A percentile compares a stretch with the other conserved stretches of the same genome.
These are phyloP conservation scores for Malassezia psittaci DNA, from an alignment of 1,284 basidiomycete species.

Conservation along the genomic window DNA sequence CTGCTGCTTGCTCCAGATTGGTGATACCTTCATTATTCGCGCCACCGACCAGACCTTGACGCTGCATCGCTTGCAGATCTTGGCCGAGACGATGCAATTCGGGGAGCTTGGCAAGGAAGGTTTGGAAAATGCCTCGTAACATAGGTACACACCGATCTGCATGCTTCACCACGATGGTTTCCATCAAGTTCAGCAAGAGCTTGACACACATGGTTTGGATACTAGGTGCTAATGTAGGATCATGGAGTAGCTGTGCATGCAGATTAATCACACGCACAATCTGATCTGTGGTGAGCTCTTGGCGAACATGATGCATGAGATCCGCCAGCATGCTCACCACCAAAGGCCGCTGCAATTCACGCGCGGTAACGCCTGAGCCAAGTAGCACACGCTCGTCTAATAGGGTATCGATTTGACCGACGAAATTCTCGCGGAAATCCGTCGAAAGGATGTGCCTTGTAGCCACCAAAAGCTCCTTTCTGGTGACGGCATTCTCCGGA, in stretches of 20 bases:
- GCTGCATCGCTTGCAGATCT: conserved; percentile 8
- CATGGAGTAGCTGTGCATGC: conserved; percentile 81
- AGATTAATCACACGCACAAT: conserved; percentile 70
- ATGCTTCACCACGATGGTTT: conserved; percentile 58
- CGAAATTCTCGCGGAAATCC: conserved; percentile 67
- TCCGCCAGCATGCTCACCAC: conserved; percentile 86
- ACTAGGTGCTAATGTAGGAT: conserved; percentile 67
- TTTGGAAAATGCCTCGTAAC: conserved; percentile 67
- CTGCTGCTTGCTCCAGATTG: not conserved
- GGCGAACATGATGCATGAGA: conserved; percentile 79
- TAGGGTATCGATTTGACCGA: conserved; percentile 77
- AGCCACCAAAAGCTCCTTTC: conserved; percentile 80
- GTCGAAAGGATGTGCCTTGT: conserved; percentile 81
- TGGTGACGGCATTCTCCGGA: conserved; percentile 63
- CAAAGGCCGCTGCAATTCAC: conserved; percentile 67
- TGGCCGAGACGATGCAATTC: conserved; percentile 55
- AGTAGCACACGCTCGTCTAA: conserved; percentile 85
- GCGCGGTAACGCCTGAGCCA: conserved; percentile 65
- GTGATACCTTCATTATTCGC: conserved; percentile 10
- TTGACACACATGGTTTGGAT: conserved; percentile 89
- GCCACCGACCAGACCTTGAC: not conserved
- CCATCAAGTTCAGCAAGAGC: conserved; percentile 79
- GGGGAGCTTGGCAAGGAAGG: conserved; percentile 75
- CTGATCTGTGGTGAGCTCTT: conserved; percentile 69
- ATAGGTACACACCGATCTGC: conserved; percentile 57